Conservation (phyloP, 441 rosid genomes). For the Corymbia citriodora region DNA sequence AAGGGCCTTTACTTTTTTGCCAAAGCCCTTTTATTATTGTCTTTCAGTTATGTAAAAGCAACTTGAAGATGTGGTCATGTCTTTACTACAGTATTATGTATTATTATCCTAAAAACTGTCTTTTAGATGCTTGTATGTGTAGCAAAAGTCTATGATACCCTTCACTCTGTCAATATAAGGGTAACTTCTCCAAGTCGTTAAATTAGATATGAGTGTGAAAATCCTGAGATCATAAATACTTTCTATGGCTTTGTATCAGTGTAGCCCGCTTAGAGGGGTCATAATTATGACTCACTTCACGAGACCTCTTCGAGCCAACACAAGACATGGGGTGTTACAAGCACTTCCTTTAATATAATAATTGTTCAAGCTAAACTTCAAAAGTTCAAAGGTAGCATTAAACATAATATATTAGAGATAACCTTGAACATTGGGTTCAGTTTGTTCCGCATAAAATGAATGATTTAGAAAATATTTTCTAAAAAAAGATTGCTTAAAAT, state of each 20-base stretch:
- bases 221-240: neutral
- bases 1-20: neutral
- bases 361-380: no score
- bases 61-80: neutral
- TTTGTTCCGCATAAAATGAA: no score
- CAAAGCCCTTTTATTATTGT: neutral
- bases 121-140: neutral
- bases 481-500: no score
- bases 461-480: no score
- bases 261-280: no score
- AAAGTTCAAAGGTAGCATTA: no score
- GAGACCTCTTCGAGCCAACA: no score
- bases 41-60: neutral
- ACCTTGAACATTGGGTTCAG: rapidly evolving
- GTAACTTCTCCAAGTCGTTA: neutral
- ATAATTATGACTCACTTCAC: no score
- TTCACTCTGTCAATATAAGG: neutral
- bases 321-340: no score
- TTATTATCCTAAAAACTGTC: neutral
- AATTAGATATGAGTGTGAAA: neutral
- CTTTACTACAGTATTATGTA: no score
- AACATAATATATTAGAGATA: no score
- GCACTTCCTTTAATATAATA: no score
- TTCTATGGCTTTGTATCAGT: neutral
- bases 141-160: neutral